A percentile compares a stretch with the other conserved stretches of the same genome.
phyloP scores from a whole-genome alignment of 306 rosid genomes.

The Ormosia emarginata region DNA sequence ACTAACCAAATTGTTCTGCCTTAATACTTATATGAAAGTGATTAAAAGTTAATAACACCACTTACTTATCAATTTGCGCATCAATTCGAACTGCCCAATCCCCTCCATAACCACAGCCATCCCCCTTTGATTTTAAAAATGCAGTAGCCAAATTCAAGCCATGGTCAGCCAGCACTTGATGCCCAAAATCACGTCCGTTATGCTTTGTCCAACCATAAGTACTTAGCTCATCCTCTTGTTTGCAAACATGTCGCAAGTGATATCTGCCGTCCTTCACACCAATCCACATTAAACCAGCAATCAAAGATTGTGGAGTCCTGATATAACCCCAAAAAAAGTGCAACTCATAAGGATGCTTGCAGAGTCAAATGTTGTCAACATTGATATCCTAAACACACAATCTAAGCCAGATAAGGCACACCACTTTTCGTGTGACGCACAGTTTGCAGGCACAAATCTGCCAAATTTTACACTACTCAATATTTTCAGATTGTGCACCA shows the following conservation, averaged over 20 bases:
- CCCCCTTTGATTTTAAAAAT: conserved; percentile 75
- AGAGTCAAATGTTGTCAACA: not conserved
- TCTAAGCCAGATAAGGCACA: not conserved
- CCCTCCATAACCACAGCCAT: conserved; percentile 92
- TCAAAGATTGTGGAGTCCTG: conserved; percentile 88
- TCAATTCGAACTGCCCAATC: conserved; percentile 86
- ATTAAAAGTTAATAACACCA: conserved; percentile 15
- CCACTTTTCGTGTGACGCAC: not conserved
- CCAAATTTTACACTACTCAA: not conserved
- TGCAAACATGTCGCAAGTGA: conserved; percentile 61
- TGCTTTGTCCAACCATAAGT: conserved; percentile 84
- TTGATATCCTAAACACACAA: not conserved
- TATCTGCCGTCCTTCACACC: conserved; percentile 65
- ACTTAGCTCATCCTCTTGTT: conserved; percentile 72
- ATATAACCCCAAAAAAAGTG: conserved; percentile 13
- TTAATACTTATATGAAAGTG: not conserved
- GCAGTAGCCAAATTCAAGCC: conserved; percentile 63
- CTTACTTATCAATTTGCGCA: conserved; percentile 54
- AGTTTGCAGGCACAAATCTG: not conserved
- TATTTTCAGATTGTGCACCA: not conserved
- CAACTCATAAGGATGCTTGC: conserved; percentile 13
- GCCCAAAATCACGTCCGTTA: conserved; percentile 86
- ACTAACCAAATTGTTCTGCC: not conserved
- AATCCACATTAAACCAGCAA: conserved; percentile 96
- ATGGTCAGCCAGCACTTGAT: conserved; percentile 73